Base-by-base conservation (phyloP, 176 grass and related monocot genomes). In the Pharus latifolius region DNA sequence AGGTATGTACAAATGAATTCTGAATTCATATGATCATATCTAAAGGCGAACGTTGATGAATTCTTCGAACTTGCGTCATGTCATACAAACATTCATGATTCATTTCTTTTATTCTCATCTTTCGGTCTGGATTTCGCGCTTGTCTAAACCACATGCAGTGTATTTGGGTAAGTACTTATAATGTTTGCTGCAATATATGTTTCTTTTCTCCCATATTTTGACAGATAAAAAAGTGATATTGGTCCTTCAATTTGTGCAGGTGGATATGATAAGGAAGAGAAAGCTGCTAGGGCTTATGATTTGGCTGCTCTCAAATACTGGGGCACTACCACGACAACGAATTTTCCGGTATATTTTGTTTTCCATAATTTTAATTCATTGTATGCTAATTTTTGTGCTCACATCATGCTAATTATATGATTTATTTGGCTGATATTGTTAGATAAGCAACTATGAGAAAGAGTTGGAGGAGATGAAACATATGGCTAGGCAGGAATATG, bases 251-350 rank as follows among this genome's bases (percentile, higher is more conserved):
- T 66, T 38, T 45, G 4, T 38, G 12, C 13, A 37, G 89, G 89
- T 72, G 89, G 89, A 48, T 92, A 92, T 48, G 89, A 92, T 22
- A 88, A 92, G 18, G 89, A 92, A 72, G 89, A 92, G 7, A 92
- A 92, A 48, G 89, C 89, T 27, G 89, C 89, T 35, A 74, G 89
- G 56, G 84, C 89, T 67, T 92, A 92, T 72, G 88, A 92, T 84
- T 84, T 92, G 24, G 84, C 88, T 67, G 84, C 84, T 11, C 80
- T 92, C 1, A 92, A 88, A 73, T 92, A 92, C 53, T 92, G 88
- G 88, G 85, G 90, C 35, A 69, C 78, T 35, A 82, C 85, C 35
- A 88, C 90, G 4, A 88, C 85, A 17, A 92, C 82, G 35, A 92
- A 88, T 75, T 92, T 88, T 41, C 90, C 85, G 3, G 90, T 93